phyloP scores from a whole-genome alignment of 768 basidiomycete species.

The Pleurotus tuoliensis region DNA sequence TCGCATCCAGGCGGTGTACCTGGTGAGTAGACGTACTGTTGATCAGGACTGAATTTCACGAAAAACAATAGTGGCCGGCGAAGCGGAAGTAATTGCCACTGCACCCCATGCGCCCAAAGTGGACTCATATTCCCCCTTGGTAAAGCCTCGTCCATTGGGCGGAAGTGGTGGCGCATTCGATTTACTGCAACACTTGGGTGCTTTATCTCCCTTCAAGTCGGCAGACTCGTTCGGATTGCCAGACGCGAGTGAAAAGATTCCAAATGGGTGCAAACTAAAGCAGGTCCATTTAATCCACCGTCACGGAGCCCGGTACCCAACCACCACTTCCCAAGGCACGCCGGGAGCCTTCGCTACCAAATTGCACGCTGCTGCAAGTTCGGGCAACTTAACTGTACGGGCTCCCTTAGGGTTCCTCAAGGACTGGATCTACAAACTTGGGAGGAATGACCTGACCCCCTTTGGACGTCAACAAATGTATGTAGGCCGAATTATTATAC shows the following conservation, averaged over 20 bases:
- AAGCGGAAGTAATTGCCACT: conserved; percentile 36
- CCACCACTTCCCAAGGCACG: conserved; percentile 31
- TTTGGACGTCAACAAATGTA: conserved; percentile 73
- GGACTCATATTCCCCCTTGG: conserved; percentile 37
- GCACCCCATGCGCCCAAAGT: conserved; percentile 36
- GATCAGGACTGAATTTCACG: too few species aligned
- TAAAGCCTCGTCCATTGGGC: conserved; percentile 32
- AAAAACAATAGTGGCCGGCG: conserved; percentile 33
- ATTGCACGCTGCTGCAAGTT: conserved; percentile 41
- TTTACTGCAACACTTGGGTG: conserved; percentile 42
- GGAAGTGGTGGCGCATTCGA: conserved; percentile 32
- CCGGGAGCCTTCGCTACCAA: conserved; percentile 42
- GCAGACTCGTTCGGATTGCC: conserved; percentile 48
- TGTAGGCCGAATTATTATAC: conserved; percentile 4
- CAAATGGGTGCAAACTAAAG: conserved; percentile 40
- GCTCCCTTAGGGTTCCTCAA: conserved; percentile 64
- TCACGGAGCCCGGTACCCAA: conserved; percentile 65
- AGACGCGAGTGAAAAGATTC: conserved; percentile 40
- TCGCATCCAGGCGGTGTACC: conserved; percentile 40
- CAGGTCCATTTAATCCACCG: conserved; percentile 61
- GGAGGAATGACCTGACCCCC: conserved; percentile 70
- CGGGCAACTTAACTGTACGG: conserved; percentile 41
- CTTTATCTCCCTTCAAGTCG: conserved; percentile 48
- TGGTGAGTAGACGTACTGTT: conserved; percentile 25
- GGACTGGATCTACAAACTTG: conserved; percentile 74